These are phyloP conservation scores for Hypoxylon fragiforme DNA, from an alignment of 495 filamentous ascomycete species.

Conservation along the genomic window DNA sequence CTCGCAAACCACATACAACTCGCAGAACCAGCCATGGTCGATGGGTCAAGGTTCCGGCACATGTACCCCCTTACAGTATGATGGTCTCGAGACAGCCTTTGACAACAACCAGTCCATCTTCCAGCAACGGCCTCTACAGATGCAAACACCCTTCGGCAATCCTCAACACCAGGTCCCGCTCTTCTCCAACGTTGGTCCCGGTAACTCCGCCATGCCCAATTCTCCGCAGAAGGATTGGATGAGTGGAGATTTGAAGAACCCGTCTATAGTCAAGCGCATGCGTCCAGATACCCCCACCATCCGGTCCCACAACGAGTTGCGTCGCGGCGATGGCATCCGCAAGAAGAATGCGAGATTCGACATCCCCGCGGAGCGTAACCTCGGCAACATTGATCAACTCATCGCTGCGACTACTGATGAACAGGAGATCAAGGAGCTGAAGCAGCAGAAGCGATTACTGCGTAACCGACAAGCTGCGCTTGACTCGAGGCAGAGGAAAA, in stretches of 20 bases:
- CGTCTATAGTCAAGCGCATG: conserved; percentile 70
- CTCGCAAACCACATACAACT: conserved; percentile 43
- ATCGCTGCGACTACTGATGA: conserved; percentile 89
- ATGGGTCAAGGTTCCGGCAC: conserved; percentile 61
- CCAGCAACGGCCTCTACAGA: conserved; percentile 50
- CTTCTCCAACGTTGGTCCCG: conserved; percentile 52
- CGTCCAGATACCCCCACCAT: conserved; percentile 70
- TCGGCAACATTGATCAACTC: conserved; percentile 92
- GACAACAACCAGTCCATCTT: conserved; percentile 59
- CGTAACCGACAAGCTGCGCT: conserved; percentile 97
- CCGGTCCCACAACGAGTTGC: conserved; percentile 77
- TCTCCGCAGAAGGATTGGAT: conserved; percentile 61
- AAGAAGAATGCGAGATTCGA: conserved; percentile 99
- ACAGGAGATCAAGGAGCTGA: conserved; percentile 94
- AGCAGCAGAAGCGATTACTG: conserved; percentile 95
- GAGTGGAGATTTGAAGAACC: conserved; percentile 58
- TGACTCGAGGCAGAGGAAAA: conserved; percentile 97
- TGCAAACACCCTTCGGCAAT: conserved; percentile 59
- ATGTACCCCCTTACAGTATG: conserved; percentile 58
- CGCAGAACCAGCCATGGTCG: conserved; percentile 59
- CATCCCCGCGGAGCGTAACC: conserved; percentile 89
- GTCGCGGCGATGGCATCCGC: conserved; percentile 87
- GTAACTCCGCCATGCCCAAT: conserved; percentile 50
- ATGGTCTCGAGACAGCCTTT: conserved; percentile 65
- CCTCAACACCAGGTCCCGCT: conserved; percentile 51